phyloP scores from a whole-genome alignment of 768 basidiomycete species.

The Amanita muscaria region DNA sequence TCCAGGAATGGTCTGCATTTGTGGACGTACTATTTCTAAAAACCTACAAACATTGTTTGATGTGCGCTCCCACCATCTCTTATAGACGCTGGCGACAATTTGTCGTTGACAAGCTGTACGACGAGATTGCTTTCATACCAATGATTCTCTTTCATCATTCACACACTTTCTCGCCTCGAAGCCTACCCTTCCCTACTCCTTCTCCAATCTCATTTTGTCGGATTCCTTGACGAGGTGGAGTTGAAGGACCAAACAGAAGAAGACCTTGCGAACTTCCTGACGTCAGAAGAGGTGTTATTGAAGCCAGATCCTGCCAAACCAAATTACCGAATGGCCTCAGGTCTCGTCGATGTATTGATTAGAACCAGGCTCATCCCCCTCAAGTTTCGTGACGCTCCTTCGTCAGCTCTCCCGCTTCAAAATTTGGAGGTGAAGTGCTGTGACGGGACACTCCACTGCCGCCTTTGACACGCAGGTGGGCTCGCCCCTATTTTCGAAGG shows the following conservation, averaged over 20 bases:
- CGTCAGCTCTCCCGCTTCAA: neutral
- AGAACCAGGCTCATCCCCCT: conserved; percentile 5
- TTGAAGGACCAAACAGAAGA: neutral
- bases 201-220: conserved; percentile 9
- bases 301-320: neutral
- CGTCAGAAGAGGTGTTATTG: neutral
- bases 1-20: conserved; percentile 12
- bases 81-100: conserved; percentile 7
- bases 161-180: conserved; percentile 3
- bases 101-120: conserved; percentile 1
- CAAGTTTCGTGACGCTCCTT: conserved; percentile 9
- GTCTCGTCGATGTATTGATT: neutral
- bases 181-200: conserved; percentile 6
- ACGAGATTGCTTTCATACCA: conserved; percentile 3
- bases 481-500: too few relatives aligned
- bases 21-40: conserved; percentile 7
- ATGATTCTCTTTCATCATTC: conserved; percentile 8
- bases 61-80: neutral
- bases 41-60: conserved; percentile 1
- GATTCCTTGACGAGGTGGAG: conserved; percentile 3
- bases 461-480: too few relatives aligned
- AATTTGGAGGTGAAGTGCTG: too few relatives aligned
- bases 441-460: too few relatives aligned
- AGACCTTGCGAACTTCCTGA: neutral
- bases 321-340: neutral